Evolutionary conservation across 2,329 filamentous ascomycete genomes (phyloP), one percentile per base, ranked within the genome.

Genomic region (Ilyonectria robusta): DNA sequence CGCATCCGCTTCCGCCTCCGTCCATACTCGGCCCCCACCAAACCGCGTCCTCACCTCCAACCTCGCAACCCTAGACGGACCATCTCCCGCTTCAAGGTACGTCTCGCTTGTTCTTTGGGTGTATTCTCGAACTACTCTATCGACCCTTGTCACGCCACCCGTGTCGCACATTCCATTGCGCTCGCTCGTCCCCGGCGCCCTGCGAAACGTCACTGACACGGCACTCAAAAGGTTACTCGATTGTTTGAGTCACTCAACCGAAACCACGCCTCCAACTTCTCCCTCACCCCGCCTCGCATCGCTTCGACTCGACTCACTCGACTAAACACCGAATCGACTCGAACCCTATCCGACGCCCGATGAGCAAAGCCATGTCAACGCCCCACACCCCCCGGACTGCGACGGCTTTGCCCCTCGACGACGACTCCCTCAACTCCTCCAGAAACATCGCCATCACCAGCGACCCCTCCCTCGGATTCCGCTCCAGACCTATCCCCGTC

Each of bases 291-390:
- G 26, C 48, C 33, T 60, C 35, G 29, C 35, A 42, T 48, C 54
- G 42, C 51, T 35, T 56, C 50, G 44, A 23, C 40, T 62, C 37
- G 55, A 59, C 62, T 44, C 55, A 33, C 37, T 35, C 48, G 55
- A 64, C 66, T 73, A 65, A 65, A 56, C 47, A 59, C 68, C 65
- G 51, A 61, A 31, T 57, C 70, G 71, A 70, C 67, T 65, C 70
- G 53, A 72, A 73, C 62, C 59, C 58, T 68, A 57, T 42, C 68
- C 71, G 66, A 75, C 65, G 64, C 66, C 71, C 62, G 65, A 67
- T 61, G 65, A 69, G 59, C 69, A 71, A 71, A 75, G 73, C 72
- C 75, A 80, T 80, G 78, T 78, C 71, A 70, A 76, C 62, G 70
- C 70, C 78, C 72, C 72, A 76, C 62, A 59, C 66, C 40, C 71